A percentile compares a stretch with the other conserved stretches of the same genome.
phyloP scores from a whole-genome alignment of 2,329 filamentous ascomycete species.

The Geoglossum cookeanum region DNA sequence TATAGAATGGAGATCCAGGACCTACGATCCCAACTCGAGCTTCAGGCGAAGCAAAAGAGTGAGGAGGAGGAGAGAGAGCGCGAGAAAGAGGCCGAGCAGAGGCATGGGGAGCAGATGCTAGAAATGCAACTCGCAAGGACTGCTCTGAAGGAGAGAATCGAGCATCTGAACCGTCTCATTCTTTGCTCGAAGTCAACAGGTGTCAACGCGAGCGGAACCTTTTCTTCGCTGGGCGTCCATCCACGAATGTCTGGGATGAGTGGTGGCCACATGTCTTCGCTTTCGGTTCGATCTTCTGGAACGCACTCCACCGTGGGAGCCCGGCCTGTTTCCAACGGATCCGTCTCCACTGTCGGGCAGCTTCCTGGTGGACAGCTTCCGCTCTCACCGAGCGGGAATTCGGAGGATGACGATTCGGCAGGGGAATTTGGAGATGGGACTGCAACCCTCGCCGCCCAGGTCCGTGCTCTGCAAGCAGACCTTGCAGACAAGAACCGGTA shows the following conservation, averaged over 20 bases:
- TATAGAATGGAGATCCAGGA: conserved; percentile 88
- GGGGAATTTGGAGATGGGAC: conserved; percentile 77
- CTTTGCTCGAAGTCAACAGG: conserved; percentile 89
- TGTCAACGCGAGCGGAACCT: conserved; percentile 62
- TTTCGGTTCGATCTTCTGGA: conserved; percentile 49
- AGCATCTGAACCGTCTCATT: conserved; percentile 88
- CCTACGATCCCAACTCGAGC: conserved; percentile 60
- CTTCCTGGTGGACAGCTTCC: conserved; percentile 13
- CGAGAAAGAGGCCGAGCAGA: conserved; percentile 59
- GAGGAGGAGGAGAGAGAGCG: conserved; percentile 39
- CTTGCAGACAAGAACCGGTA: conserved; percentile 94
- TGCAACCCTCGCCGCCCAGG: conserved; percentile 67
- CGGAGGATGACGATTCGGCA: conserved; percentile 46
- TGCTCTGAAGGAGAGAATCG: conserved; percentile 89
- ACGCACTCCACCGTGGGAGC: conserved; percentile 37
- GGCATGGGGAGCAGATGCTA: conserved; percentile 92
- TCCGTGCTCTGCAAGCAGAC: conserved; percentile 83
- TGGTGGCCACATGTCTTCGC: conserved; percentile 17
- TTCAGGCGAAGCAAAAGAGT: conserved; percentile 50
- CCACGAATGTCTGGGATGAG: conserved; percentile 26
- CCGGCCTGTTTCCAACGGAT: conserved; percentile 48
- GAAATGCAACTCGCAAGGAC: conserved; percentile 97
- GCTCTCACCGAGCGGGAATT: conserved; percentile 22
- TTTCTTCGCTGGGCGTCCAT: conserved; percentile 47
- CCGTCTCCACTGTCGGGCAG: conserved; percentile 22